Base-by-base conservation (phyloP, 192 early-diverging fungal genomes). In the Coemansia sp. region DNA sequence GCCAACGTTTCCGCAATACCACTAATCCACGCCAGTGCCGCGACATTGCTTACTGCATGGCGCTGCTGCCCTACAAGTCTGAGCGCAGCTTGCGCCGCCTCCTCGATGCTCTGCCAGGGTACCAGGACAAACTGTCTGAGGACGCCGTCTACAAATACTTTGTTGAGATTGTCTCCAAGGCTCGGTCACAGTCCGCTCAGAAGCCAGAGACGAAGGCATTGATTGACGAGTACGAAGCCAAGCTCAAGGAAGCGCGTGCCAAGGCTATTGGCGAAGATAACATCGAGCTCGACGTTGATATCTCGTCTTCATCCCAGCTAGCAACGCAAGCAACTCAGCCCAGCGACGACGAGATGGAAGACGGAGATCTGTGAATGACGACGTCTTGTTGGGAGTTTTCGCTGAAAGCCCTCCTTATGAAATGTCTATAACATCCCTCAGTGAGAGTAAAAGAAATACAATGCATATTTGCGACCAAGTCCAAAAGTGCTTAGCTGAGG, bases 41-140 rank as follows among this genome's bases (percentile, higher is more conserved):
- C 38, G 96, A 98, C 73, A 94, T 98, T 76, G 87, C 93, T 0
- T 95, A 85, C 75, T 97, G 95, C 79, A 76, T 99, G 56, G 91
- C 93, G 9, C 74, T 96, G 58, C 71, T 99, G 55, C 92, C 92
- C 0, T 96, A 90, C 83, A 90, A 92, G 62, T 87, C 87, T 4
- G 96, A 97, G 65, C 92, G 89, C 69, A 92, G 88, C 46, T 85
- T 95, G 55, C 92, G 89, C 60, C 90, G 92, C 61, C 74, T 99
- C 18, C 43, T 94, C 24, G 97, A 98, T 36, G 86, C 85, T 16
- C 84, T 96, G 51, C 89, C 92, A 5, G 69, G 86, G 43, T 99
- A 95, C 76, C 89, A 92, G 64, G 93, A 99, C 65, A 99, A 97
- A 76, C 83, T 99, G 16, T 83, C 92, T 55, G 94, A 96, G 61